Evolutionary conservation across 768 basidiomycete genomes (phyloP), one percentile per base, ranked within the genome.

Genomic region (Podaxis pistillaris): DNA sequence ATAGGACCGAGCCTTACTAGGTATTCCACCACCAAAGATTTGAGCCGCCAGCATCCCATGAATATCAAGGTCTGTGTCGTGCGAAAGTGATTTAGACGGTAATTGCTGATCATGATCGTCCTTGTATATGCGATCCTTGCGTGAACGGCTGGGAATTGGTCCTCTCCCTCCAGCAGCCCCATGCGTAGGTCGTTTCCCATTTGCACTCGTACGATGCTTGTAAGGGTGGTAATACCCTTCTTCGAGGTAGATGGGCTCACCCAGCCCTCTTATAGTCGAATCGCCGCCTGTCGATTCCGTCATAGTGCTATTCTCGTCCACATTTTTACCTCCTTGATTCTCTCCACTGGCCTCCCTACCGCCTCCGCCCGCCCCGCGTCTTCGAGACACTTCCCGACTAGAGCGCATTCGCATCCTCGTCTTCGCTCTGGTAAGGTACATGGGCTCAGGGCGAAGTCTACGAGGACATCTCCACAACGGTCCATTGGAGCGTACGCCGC

Each of bases 401-500:
- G 36, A 26, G 17, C 50, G 50, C 50, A 41, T 46, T 22, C 40
- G 37, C 58, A 44, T 56, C 36, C 37, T 30, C 4, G 15, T n/a
- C 40, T 28, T 58, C 9, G 51, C 24, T n/a, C 50, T 52, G 17
- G 19, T 12, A 28, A 55, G 41, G 51, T 51, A 65, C 5, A 15
- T 12, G n/a, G 53, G 65, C 50, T 55, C 65, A 1, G 33, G 22
- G 17, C 44, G 44, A 36, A 47, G 36, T 36, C 2, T 47, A 38
- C 28, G 40, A 11, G 44, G 37, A 49, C 61, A 63, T 37, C 47
- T 59, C 62, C 54, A 51, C 7, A 56, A 52, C 36, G 47, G 30
- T n/a, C 49, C 30, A 22, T 60, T 44, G 12, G 59, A 52, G 4
- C 60, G 49, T 12, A 65, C 37, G 7, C 57, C 62, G 22, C 52